phyloP scores from a whole-genome alignment of 1,139 yeast species.

The Wickerhamomyces sp. region DNA sequence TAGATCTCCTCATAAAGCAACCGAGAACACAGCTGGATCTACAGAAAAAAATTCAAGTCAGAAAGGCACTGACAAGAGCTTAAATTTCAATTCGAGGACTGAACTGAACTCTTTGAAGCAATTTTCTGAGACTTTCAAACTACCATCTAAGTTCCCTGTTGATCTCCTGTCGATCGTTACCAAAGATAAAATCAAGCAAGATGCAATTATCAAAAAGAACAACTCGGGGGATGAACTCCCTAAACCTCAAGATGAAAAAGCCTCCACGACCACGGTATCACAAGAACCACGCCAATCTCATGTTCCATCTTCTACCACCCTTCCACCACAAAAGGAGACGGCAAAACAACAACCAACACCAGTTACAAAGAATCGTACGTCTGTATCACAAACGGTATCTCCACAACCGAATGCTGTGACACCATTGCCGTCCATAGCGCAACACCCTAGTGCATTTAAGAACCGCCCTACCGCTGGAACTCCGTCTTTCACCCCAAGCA shows the following conservation, averaged over 20 bases:
- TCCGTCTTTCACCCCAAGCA: slow-evolving; percentile 72
- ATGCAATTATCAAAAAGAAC: slow-evolving; percentile 43
- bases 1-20: not conserved
- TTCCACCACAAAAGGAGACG: slow-evolving; percentile 3
- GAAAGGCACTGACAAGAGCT: slow-evolving; percentile 34
- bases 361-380: slow-evolving; percentile 20
- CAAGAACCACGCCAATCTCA: slow-evolving; percentile 7
- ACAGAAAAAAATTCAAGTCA: slow-evolving; percentile 20
- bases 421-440: slow-evolving; percentile 37
- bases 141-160: slow-evolving; percentile 67
- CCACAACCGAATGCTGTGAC: slow-evolving; percentile 37
- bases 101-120: slow-evolving; percentile 78
- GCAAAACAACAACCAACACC: slow-evolving; percentile 6
- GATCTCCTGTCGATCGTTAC: slow-evolving; percentile 74
- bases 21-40: not conserved
- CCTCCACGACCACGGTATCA: slow-evolving; percentile 8
- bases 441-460: slow-evolving; percentile 35
- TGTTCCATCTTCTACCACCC: slow-evolving; percentile 1
- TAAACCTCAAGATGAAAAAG: slow-evolving; percentile 9
- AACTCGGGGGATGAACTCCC: slow-evolving; percentile 12
- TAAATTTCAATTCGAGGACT: slow-evolving; percentile 50
- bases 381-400: slow-evolving; percentile 49
- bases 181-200: slow-evolving; percentile 61
- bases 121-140: slow-evolving; percentile 78
- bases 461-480: slow-evolving; percentile 69